Base-by-base conservation (phyloP, 176 grass and related monocot species). In the Poa annua region DNA sequence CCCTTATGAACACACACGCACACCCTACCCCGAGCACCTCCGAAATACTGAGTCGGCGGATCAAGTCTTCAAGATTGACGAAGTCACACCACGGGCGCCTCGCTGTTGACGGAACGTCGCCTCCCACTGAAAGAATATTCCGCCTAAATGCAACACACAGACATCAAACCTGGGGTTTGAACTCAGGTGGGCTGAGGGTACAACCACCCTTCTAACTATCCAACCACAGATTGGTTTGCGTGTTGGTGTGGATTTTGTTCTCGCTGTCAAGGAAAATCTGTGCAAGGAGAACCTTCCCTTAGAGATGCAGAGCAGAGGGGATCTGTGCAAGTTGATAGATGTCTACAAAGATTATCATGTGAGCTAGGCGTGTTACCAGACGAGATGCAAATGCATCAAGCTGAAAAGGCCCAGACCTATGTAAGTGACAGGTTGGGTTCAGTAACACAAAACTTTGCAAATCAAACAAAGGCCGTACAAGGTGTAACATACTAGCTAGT, bases 281-380 rank as follows among this genome's bases (percentile, higher is more conserved):
- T 88, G 84, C 91, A 91, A 91, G 81, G 85, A 78, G 41, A 84
- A 76, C 80, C 87, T 97, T 38, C 91, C 86, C 19, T 84, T 93
- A 84, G 81, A 89, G 48, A 77, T 48, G 57, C 91, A 91, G 45
- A 82, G 84, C 4, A 81, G 86, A 16, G 62, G 78, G 21, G 91
- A 91, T 38, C 67, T 97, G 51, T 91, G 89, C 86, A 59, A 55
- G 64, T 15, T 91, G 74, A 39, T 91, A 35, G 86, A 93, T 76
- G 80, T 88, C 15, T 33, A 47, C 14, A 20, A 56, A 54, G 56
- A 80, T 60, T 8, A 11, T 69, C 72, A 48, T 57, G 55, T 42
- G 44, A 19, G 69, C 60, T 13, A 57, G 35, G 24, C 7, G 21
- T 24, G 47, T 32, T 19, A 78, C 47, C 25, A 7, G 34, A 81